Evolutionary conservation across 345 rosid species (phyloP).

Genomic region (Eucalyptus sideroxylon): DNA sequence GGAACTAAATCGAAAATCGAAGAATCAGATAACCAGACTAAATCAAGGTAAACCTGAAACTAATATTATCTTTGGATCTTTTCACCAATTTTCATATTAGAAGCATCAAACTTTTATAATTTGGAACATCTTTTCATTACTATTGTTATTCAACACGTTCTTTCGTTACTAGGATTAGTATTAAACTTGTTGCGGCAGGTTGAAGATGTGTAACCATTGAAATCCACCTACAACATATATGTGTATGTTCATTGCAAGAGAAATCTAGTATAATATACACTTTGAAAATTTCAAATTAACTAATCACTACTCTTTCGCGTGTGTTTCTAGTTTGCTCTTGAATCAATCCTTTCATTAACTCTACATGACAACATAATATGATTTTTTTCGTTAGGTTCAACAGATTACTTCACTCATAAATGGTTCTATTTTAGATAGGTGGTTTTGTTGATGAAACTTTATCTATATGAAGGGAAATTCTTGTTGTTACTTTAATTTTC

Average conservation of each 20-base stretch:
- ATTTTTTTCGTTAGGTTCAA: fast-evolving
- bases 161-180: neutral
- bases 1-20: fast-evolving
- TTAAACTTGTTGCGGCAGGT: neutral
- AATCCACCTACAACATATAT: neutral
- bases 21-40: fast-evolving
- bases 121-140: neutral
- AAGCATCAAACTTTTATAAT: neutral
- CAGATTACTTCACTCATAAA: neutral
- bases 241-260: neutral
- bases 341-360: neutral
- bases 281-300: neutral
- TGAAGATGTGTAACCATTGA: neutral
- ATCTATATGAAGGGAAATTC: neutral
- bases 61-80: neutral
- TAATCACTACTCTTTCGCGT: neutral
- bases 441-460: neutral
- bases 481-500: neutral
- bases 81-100: neutral
- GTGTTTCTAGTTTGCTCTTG: neutral
- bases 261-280: neutral
- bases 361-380: neutral
- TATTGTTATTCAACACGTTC: neutral
- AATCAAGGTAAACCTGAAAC: fast-evolving
- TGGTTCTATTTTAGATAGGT: neutral